phyloP scores from a whole-genome alignment of 495 filamentous ascomycete species.

The Podospora tetraspora region DNA sequence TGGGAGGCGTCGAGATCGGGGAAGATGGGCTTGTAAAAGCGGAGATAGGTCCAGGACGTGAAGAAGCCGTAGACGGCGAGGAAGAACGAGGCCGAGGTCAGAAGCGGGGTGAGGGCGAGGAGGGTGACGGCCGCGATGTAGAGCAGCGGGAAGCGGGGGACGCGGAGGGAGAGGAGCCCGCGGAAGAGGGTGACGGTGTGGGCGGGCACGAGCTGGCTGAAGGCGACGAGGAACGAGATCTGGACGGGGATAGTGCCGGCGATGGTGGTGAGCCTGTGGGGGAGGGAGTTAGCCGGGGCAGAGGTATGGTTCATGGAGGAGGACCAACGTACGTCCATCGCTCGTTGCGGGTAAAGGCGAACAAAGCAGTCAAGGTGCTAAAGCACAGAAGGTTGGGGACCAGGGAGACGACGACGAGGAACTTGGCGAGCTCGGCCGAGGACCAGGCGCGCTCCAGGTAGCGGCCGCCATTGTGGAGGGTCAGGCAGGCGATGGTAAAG shows the following conservation, averaged over 20 bases:
- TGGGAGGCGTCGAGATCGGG: constrained; percentile 61
- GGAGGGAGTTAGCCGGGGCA: neutral
- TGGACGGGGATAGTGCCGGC: constrained; percentile 85
- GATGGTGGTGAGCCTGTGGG: constrained; percentile 63
- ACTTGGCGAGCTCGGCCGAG: constrained; percentile 86
- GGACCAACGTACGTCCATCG: constrained; percentile 58
- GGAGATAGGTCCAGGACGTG: constrained; percentile 89
- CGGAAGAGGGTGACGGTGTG: constrained; percentile 95
- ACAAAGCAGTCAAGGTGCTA: constrained; percentile 65
- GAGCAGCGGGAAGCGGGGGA: constrained; percentile 83
- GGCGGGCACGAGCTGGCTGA: constrained; percentile 95
- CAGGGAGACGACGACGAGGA: constrained; percentile 69
- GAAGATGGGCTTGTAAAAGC: constrained; percentile 78
- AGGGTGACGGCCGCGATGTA: constrained; percentile 73
- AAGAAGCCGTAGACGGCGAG: constrained; percentile 79
- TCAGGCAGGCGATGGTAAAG: constrained; percentile 68
- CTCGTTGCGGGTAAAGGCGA: constrained; percentile 61
- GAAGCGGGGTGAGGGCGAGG: constrained; percentile 70
- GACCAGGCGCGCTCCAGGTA: constrained; percentile 97
- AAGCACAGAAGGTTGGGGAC: constrained; percentile 76
- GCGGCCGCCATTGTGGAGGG: constrained; percentile 87
- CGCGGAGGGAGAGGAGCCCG: constrained; percentile 80
- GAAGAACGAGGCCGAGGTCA: constrained; percentile 78
- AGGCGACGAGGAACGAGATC: constrained; percentile 91
- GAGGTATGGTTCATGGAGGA: neutral